A percentile compares a stretch with the other conserved stretches of the same genome.
phyloP scores from a whole-genome alignment of 2,329 filamentous ascomycete genomes.

The Exophiala mesophila region DNA sequence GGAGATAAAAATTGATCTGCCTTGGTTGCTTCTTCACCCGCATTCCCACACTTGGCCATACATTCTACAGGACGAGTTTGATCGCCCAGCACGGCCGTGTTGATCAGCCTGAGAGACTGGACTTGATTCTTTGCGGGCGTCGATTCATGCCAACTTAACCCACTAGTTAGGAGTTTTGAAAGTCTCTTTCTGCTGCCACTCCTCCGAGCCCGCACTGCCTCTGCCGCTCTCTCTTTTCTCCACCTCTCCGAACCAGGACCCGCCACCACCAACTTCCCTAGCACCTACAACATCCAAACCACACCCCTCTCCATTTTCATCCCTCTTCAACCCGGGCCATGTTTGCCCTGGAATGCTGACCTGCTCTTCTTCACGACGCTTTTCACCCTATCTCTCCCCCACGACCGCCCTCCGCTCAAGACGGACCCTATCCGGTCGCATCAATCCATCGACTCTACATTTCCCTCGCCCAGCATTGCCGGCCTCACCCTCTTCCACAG shows the following conservation, averaged over 20 bases:
- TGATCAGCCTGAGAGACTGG: too few relatives aligned
- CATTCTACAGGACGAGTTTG: too few relatives aligned
- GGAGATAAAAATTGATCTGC: too few relatives aligned
- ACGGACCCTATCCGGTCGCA: too few relatives aligned
- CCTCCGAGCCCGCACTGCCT: conserved; percentile 2
- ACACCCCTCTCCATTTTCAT: conserved; percentile 4
- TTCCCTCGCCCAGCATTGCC: too few relatives aligned
- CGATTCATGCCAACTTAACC: too few relatives aligned
- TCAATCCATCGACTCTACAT: too few relatives aligned
- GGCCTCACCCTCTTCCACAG: conserved; percentile 6
- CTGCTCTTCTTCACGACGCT: conserved; percentile 9
- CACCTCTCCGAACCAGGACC: conserved; percentile 13
- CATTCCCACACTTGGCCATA: too few relatives aligned
- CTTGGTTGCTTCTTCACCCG: too few relatives aligned
- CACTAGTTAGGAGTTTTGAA: too few relatives aligned
- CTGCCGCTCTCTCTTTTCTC: conserved; percentile 6
- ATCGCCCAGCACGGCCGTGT: too few relatives aligned
- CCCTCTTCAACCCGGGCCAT: conserved; percentile 12
- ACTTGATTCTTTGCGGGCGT: too few relatives aligned
- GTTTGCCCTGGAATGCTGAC: conserved; percentile 23
- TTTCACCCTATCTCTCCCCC: conserved; percentile 6
- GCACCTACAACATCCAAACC: conserved; percentile 8
- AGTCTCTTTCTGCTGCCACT: neutral
- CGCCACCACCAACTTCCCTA: neutral
- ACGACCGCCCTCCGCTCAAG: conserved; percentile 13